These are phyloP conservation scores for Trichosporon inkin DNA, from an alignment of 1,284 basidiomycete genomes.

Conservation along the genomic window DNA sequence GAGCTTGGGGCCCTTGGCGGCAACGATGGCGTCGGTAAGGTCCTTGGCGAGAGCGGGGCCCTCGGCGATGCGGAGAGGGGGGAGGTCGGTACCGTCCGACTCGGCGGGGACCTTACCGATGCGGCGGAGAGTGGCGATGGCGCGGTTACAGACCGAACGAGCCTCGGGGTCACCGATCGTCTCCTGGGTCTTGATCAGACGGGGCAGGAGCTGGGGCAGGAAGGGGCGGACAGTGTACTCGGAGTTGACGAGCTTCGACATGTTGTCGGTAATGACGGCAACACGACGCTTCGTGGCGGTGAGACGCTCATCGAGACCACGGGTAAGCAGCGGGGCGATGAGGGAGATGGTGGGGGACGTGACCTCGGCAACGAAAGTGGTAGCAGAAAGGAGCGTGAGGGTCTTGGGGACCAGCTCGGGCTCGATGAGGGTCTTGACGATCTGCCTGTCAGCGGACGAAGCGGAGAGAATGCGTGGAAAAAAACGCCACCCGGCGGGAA, in stretches of 20 bases:
- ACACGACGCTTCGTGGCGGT: conserved; percentile 96
- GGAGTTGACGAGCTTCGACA: conserved; percentile 97
- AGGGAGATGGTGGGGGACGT: conserved; percentile 97
- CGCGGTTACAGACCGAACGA: conserved; percentile 78
- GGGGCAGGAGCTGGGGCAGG: conserved; percentile 89
- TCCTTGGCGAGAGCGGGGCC: conserved; percentile 61
- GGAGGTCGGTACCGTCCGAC: conserved; percentile 82
- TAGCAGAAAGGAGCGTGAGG: conserved; percentile 92
- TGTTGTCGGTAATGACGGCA: conserved; percentile 96
- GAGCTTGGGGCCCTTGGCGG: conserved; percentile 58
- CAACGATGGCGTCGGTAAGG: conserved; percentile 76
- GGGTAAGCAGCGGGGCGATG: conserved; percentile 94
- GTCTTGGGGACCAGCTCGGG: conserved; percentile 98
- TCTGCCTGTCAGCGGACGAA: not conserved
- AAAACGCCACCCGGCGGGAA: not conserved
- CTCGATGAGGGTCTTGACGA: conserved; percentile 89
- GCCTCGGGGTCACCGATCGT: conserved; percentile 94
- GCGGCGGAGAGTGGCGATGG: conserved; percentile 87
- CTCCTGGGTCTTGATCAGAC: conserved; percentile 86
- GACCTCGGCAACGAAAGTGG: conserved; percentile 99
- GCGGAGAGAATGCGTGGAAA: conserved; percentile 41
- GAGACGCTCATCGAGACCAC: conserved; percentile 92
- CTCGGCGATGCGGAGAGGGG: conserved; percentile 72
- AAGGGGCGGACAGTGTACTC: conserved; percentile 92
- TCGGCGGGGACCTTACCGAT: conserved; percentile 78